Conservation (phyloP, 2,329 filamentous ascomycete genomes). For the Aspergillus arachidicola region DNA sequence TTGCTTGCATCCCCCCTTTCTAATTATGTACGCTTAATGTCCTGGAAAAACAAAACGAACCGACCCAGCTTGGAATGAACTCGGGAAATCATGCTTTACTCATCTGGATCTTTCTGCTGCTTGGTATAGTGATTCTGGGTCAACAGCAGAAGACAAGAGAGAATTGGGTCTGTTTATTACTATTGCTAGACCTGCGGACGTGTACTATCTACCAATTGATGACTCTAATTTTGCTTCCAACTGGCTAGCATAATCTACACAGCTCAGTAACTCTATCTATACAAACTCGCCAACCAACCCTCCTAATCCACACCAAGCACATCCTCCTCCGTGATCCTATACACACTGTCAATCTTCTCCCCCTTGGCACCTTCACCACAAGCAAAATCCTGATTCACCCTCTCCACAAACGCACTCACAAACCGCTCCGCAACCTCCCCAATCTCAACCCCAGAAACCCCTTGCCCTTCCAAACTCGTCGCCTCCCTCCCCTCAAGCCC, state of each 20-base stretch:
- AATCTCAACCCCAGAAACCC: conserved; percentile 29
- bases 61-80: background rate
- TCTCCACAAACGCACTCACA: conserved; percentile 42
- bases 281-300: background rate
- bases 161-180: background rate
- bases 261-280: background rate
- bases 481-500: conserved; percentile 78
- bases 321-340: conserved; percentile 39
- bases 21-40: conserved; percentile 21
- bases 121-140: background rate
- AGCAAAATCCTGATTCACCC: conserved; percentile 40
- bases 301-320: background rate
- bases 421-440: conserved; percentile 44
- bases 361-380: conserved; percentile 31
- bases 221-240: background rate
- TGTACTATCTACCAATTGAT: conserved; percentile 7
- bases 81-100: conserved; percentile 1
- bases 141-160: background rate
- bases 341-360: conserved; percentile 44
- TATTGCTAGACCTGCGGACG: background rate
- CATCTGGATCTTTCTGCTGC: background rate
- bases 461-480: conserved; percentile 70
- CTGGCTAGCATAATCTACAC: background rate
- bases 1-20: conserved; percentile 6
- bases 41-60: conserved; percentile 1